These are phyloP conservation scores for Aspergillus sp. DNA, from an alignment of 2,329 filamentous ascomycete genomes.

Conservation along the genomic window DNA sequence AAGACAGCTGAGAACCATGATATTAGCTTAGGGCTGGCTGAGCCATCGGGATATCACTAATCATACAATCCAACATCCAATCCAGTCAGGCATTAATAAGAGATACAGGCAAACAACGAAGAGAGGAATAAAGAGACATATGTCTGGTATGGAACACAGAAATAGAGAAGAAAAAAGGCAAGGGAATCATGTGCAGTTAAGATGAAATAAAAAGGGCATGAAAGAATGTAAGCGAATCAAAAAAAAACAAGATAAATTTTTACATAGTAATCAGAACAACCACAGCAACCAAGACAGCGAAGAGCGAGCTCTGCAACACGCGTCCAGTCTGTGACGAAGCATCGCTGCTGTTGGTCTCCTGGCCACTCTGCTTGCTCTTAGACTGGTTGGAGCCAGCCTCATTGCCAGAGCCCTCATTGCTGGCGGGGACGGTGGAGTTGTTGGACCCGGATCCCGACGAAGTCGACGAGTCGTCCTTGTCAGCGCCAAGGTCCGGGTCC, in stretches of 20 bases:
- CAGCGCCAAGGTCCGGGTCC: slow-evolving; percentile 48
- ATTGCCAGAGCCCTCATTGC: slow-evolving; percentile 25
- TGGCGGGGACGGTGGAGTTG: slow-evolving; percentile 25
- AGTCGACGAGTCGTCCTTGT: slow-evolving; percentile 1
- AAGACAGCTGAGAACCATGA: no score
- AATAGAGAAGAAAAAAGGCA: slow-evolving; percentile 5
- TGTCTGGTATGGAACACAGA: slow-evolving; percentile 8
- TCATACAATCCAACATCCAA: no score
- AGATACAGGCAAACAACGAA: neutral
- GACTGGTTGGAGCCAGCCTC: slow-evolving; percentile 11
- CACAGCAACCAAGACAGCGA: slow-evolving; percentile 40
- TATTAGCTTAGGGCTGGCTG: no score
- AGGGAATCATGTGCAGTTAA: slow-evolving; percentile 6
- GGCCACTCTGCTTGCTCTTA: slow-evolving; percentile 5
- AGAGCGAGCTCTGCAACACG: slow-evolving; percentile 38
- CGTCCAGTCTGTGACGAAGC: slow-evolving; percentile 28
- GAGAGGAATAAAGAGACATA: neutral
- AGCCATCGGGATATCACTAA: no score
- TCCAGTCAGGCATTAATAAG: no score
- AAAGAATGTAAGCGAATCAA: slow-evolving; percentile 5
- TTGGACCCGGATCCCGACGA: slow-evolving; percentile 1
- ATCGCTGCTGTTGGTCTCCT: slow-evolving; percentile 3
- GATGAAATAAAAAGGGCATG: slow-evolving; percentile 3
- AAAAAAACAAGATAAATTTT: slow-evolving; percentile 13
- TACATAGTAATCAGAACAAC: slow-evolving; percentile 39